Evolutionary conservation across 2,329 filamentous ascomycete species (phyloP).

Genomic region (Albifimbria verrucaria): DNA sequence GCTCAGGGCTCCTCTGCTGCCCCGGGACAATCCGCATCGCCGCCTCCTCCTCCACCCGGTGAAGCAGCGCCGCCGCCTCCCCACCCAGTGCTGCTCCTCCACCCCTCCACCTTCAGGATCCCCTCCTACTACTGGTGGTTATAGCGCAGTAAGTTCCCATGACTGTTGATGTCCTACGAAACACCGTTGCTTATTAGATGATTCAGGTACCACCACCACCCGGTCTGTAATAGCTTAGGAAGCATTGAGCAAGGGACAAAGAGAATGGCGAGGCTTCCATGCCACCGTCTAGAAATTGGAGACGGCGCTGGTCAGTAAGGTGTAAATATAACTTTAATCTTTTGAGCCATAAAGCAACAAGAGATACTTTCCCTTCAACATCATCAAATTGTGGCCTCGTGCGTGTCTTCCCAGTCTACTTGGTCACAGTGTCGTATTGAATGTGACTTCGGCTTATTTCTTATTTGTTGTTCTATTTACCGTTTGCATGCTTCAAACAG

Average conservation of each 20-base stretch:
- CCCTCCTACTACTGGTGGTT: slow-evolving; percentile 51
- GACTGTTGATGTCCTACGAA: background rate
- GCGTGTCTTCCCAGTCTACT: too few species aligned
- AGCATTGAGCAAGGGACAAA: background rate
- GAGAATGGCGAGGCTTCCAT: background rate
- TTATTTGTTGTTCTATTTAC: too few species aligned
- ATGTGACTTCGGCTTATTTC: too few species aligned
- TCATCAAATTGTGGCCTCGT: too few species aligned
- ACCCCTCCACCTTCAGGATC: slow-evolving; percentile 44
- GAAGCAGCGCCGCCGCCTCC: slow-evolving; percentile 63
- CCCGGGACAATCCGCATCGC: slow-evolving; percentile 44
- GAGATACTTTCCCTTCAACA: too few species aligned
- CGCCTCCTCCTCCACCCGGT: slow-evolving; percentile 58
- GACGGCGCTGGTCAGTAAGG: too few species aligned
- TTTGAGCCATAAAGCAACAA: too few species aligned
- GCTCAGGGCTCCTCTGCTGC: slow-evolving; percentile 42
- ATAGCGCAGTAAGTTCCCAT: slow-evolving; percentile 57
- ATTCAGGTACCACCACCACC: slow-evolving; percentile 53
- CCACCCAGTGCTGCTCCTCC: slow-evolving; percentile 55
- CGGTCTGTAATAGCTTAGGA: slow-evolving; percentile 38
- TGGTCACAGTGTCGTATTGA: too few species aligned
- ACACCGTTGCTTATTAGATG: background rate
- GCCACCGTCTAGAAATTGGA: too few species aligned
- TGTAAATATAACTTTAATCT: too few species aligned
- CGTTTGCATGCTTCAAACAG: too few species aligned